These are phyloP conservation scores for Globisporangium yorkense DNA, from an alignment of 352 stramenopile genomes.

Conservation along the genomic window DNA sequence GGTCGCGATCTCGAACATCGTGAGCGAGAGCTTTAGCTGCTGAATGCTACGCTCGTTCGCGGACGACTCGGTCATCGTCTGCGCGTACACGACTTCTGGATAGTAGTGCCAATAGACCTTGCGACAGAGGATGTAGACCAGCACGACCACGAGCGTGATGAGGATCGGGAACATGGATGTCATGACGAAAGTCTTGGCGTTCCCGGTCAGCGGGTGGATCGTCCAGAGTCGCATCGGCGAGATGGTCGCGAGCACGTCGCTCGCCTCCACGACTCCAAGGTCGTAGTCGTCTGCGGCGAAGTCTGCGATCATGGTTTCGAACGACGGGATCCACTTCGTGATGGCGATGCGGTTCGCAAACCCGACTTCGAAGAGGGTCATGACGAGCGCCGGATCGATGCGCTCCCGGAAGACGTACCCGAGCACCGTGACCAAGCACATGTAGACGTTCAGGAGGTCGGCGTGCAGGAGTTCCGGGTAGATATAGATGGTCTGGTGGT, in stretches of 20 bases:
- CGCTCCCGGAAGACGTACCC: conserved; percentile 19
- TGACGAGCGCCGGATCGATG: conserved; percentile 24
- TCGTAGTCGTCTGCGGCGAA: neutral
- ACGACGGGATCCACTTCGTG: neutral
- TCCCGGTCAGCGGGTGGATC: neutral
- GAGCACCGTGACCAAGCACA: conserved; percentile 18
- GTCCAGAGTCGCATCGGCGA: conserved; percentile 6
- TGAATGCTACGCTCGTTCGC: neutral
- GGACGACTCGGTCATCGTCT: neutral
- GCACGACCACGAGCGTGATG: neutral
- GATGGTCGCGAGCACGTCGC: neutral
- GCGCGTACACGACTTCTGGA: neutral
- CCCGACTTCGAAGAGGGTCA: conserved; percentile 20
- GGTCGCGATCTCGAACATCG: neutral
- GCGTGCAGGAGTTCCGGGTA: conserved; percentile 20
- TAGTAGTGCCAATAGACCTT: neutral
- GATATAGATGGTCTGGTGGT: conserved; percentile 21
- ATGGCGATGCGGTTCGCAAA: conserved; percentile 15
- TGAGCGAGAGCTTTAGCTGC: neutral
- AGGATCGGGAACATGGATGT: neutral
- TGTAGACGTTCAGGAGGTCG: conserved; percentile 29
- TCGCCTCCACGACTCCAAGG: neutral
- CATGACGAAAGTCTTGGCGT: neutral
- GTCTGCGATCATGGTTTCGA: neutral
- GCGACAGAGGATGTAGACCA: neutral